Percentiles rank a stretch among this genome's conserved stretches.
Conservation (phyloP, 176 grass and related monocot genomes). For the Carex cristatella region DNA sequence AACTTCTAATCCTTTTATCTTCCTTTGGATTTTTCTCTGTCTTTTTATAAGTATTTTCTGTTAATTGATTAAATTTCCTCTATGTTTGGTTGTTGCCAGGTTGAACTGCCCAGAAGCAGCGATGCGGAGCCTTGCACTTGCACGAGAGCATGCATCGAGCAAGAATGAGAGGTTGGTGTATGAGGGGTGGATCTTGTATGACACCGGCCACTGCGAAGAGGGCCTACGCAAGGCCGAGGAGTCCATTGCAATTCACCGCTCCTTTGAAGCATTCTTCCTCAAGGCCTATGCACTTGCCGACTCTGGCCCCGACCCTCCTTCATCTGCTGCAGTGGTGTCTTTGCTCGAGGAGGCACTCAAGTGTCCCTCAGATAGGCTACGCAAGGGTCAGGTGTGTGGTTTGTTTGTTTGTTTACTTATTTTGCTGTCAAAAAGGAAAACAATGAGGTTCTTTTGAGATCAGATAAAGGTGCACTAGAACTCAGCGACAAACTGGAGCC, state of each 20-base stretch:
- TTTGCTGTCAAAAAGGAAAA: neutral
- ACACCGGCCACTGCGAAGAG: conserved; percentile 86
- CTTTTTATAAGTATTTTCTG: neutral
- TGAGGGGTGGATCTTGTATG: conserved; percentile 94
- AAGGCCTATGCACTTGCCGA: conserved; percentile 91
- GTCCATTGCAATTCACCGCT: conserved; percentile 78
- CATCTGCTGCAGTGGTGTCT: conserved; percentile 63
- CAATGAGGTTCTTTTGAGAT: neutral
- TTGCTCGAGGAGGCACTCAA: conserved; percentile 85
- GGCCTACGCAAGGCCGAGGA: conserved; percentile 78
- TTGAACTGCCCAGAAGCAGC: conserved; percentile 85
- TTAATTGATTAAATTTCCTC: neutral
- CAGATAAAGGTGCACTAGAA: neutral
- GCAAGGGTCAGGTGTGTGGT: conserved; percentile 71
- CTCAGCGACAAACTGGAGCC: neutral
- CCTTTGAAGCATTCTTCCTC: conserved; percentile 93
- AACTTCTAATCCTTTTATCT: neutral
- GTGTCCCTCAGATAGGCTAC: conserved; percentile 82
- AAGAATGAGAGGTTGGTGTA: conserved; percentile 73
- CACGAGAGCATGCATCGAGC: conserved; percentile 63
- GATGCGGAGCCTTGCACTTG: conserved; percentile 79
- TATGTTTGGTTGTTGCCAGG: conserved; percentile 29
- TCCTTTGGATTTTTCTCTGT: neutral
- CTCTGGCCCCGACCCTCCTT: conserved; percentile 66
- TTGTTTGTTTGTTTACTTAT: conserved; percentile 1